Evolutionary conservation across 2,329 filamentous ascomycete genomes (phyloP).

Genomic region (Colletotrichum destructivum): DNA sequence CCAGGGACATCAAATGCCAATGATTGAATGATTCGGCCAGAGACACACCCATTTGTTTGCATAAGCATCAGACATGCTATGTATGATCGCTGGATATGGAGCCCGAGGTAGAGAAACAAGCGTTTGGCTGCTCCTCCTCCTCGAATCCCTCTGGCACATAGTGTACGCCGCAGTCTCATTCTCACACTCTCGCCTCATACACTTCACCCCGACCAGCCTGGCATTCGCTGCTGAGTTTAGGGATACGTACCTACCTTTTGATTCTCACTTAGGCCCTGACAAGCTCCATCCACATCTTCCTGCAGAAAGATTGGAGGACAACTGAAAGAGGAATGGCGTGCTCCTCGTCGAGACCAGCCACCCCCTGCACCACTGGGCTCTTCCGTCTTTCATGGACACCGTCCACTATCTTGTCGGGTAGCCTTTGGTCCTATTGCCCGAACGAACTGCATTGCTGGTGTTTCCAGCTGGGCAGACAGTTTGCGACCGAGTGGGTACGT

Average conservation of each 20-base stretch:
- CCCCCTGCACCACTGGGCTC: constrained; percentile 36
- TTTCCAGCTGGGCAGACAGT: not conserved
- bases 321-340: constrained; percentile 20
- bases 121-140: constrained; percentile 2
- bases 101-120: constrained; percentile 35
- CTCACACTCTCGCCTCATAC: not conserved
- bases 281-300: constrained; percentile 24
- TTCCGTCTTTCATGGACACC: not conserved
- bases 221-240: not conserved
- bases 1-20: not conserved
- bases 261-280: not conserved
- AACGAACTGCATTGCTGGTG: not conserved
- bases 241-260: not conserved
- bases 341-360: constrained; percentile 28
- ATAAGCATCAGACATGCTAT: constrained; percentile 12
- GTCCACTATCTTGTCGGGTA: constrained; percentile 3
- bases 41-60: constrained; percentile 27
- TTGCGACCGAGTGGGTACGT: not conserved
- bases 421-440: not conserved
- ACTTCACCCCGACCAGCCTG: no score
- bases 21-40: constrained; percentile 10
- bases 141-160: not conserved
- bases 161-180: not conserved
- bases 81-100: constrained; percentile 26
- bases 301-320: constrained; percentile 27